These are phyloP conservation scores for Phytophthora boehmeriae DNA, from an alignment of 352 stramenopile species.

Conservation along the genomic window DNA sequence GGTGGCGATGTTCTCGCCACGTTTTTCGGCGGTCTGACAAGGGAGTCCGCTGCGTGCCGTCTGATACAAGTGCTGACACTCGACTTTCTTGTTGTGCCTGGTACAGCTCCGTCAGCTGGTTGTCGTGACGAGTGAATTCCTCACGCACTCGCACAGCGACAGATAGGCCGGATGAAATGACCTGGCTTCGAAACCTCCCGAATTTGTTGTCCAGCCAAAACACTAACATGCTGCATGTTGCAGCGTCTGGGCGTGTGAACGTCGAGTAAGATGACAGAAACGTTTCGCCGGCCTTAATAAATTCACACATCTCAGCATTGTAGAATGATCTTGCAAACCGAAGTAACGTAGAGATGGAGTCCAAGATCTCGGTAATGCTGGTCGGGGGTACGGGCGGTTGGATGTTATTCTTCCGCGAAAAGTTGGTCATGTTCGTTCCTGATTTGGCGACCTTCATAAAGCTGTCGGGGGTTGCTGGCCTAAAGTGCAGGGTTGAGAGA, in stretches of 20 bases:
- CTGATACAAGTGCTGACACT: not conserved
- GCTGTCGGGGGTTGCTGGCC: not conserved
- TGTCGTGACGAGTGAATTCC: constrained; percentile 6
- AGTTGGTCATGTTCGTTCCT: constrained; percentile 17
- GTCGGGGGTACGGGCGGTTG: not conserved
- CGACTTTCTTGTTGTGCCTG: constrained; percentile 1
- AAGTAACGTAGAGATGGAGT: not conserved
- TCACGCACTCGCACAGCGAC: not conserved
- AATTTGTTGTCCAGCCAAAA: constrained; percentile 18
- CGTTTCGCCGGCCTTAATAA: not conserved
- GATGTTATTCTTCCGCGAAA: constrained; percentile 8
- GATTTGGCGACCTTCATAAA: too few species aligned
- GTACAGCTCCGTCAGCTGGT: constrained; percentile 8
- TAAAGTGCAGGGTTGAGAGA: constrained; percentile 13
- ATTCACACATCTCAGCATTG: constrained; percentile 2
- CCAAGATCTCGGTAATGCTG: constrained; percentile 1
- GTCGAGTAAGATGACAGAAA: not conserved
- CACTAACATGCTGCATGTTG: constrained; percentile 11
- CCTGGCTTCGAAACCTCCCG: constrained; percentile 13
- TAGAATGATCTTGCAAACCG: constrained; percentile 7
- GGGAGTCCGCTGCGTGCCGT: too few species aligned
- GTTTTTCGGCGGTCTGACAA: too few species aligned
- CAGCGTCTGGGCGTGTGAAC: not conserved
- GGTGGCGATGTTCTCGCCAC: not conserved
- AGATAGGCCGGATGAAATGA: constrained; percentile 2